A percentile compares a stretch with the other conserved stretches of the same genome.
phyloP scores from a whole-genome alignment of 75 land plant species.

The Pinus taeda region DNA sequence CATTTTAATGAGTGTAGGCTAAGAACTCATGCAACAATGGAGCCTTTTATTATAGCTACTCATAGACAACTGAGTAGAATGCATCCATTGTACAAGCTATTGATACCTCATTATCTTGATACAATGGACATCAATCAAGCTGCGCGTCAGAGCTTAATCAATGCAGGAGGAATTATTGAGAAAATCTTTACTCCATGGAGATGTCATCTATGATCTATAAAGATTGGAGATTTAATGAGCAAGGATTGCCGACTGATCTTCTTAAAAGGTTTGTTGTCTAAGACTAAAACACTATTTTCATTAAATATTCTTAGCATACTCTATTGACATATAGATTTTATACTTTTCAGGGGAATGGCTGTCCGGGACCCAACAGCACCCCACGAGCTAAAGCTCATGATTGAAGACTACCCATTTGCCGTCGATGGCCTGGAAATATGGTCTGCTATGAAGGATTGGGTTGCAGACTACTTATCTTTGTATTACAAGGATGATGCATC shows the following conservation, averaged over 20 bases:
- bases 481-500: slow-evolving; percentile 32
- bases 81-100: slow-evolving; percentile 66
- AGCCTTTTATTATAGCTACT: slow-evolving; percentile 74
- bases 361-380: slow-evolving; percentile 63
- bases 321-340: too few species aligned
- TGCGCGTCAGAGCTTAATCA: slow-evolving; percentile 36
- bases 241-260: slow-evolving; percentile 57
- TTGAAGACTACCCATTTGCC: slow-evolving; percentile 95
- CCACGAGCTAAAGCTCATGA: slow-evolving; percentile 62
- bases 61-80: slow-evolving; percentile 63
- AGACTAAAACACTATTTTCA: neutral
- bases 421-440: slow-evolving; percentile 53
- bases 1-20: slow-evolving; percentile 25
- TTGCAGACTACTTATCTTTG: slow-evolving; percentile 39
- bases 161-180: slow-evolving; percentile 6
- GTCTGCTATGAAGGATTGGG: slow-evolving; percentile 39
- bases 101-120: slow-evolving; percentile 71
- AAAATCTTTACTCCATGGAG: slow-evolving; percentile 5
- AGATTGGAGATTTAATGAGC: neutral
- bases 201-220: too few species aligned
- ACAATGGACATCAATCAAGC: too few species aligned
- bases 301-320: neutral
- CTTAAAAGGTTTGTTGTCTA: slow-evolving; percentile 26
- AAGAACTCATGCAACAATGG: slow-evolving; percentile 54
- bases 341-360: slow-evolving; percentile 39